Evolutionary conservation across 2,329 filamentous ascomycete species (phyloP), one percentile per base, ranked within the genome.

Genomic region (Diplodia corticola): DNA sequence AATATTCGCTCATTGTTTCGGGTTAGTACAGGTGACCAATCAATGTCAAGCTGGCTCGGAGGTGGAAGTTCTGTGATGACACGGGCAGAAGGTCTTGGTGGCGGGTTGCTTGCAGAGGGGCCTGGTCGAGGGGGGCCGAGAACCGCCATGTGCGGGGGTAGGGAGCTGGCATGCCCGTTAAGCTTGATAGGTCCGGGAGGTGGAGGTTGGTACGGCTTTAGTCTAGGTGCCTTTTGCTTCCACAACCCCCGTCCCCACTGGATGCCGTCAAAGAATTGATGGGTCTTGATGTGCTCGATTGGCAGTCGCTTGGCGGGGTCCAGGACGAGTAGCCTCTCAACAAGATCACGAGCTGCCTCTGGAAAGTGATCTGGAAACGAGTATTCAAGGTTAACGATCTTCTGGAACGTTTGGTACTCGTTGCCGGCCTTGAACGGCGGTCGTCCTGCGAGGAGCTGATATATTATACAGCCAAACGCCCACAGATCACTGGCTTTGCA

Each of bases 401-500:
- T 99, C 77, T 99, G 95, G 75, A 99, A 99, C 0, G 95, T 99
- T 75, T 95, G 85, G 73, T 98, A 99, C 76, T 99, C 95, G 71
- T 96, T 97, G 15, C 86, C 91, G 48, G 91, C 95, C 77, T 99
- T 99, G 83, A 99, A 99, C 0, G 95, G 95, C 5, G 95, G 95
- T 68, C 95, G 85, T n/a, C 95, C 95, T n/a, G 91, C 91, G 37
- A 99, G 83, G 28, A 99, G 85, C 78, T 99, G 95, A 77, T 96
- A 99, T 69, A 99, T 88, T 72, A 99, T 99, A 80, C 95, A 99
- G 10, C 95, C 95, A 81, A 96, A 99, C 2, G 95, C 95, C 95
- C 95, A 99, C 59, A 99, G 80, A 79, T 99, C 95, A 77, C 95
- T 98, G 50, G 94, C 92, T 80, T 98, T 99, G 82, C 94, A 97